These are phyloP conservation scores for Diplodia intermedia DNA, from an alignment of 2,329 filamentous ascomycete genomes.

Conservation along the genomic window DNA sequence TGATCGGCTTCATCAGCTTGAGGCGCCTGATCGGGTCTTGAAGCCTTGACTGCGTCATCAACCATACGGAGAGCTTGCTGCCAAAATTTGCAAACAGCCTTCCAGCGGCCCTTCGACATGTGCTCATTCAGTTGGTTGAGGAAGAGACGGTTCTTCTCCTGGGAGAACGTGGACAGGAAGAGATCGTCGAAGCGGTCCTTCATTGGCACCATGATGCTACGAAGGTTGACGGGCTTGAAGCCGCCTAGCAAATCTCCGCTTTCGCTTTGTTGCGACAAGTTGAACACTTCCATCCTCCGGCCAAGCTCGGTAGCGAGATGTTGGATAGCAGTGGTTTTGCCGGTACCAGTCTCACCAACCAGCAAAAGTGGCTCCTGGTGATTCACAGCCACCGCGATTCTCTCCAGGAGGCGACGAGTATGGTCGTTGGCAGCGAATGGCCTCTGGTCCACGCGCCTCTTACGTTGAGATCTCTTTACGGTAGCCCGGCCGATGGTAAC, in stretches of 20 bases:
- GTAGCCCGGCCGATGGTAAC: slow-evolving; percentile 61
- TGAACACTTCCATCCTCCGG: slow-evolving; percentile 88
- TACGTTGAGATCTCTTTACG: slow-evolving; percentile 38
- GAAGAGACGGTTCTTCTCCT: slow-evolving; percentile 82
- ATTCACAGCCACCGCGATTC: slow-evolving; percentile 81
- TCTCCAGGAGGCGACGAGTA: slow-evolving; percentile 83
- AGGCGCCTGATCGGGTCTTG: background rate
- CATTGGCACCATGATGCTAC: slow-evolving; percentile 84
- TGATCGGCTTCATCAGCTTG: slow-evolving; percentile 37
- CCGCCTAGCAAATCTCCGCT: slow-evolving; percentile 94
- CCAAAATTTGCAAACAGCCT: slow-evolving; percentile 84
- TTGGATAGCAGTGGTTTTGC: slow-evolving; percentile 96
- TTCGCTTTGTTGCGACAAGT: slow-evolving; percentile 97
- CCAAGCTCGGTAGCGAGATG: slow-evolving; percentile 85
- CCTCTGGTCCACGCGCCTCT: slow-evolving; percentile 17
- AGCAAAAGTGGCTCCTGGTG: slow-evolving; percentile 88
- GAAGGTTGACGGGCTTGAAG: slow-evolving; percentile 93
- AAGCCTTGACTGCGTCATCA: slow-evolving; percentile 53
- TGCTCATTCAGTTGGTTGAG: slow-evolving; percentile 80
- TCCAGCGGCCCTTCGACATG: slow-evolving; percentile 84
- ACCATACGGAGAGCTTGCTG: slow-evolving; percentile 89
- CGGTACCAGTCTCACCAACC: slow-evolving; percentile 98
- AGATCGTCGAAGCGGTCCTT: slow-evolving; percentile 94
- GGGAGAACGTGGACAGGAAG: slow-evolving; percentile 85
- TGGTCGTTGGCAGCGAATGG: slow-evolving; percentile 86